Evolutionary conservation across 1,284 basidiomycete species (phyloP).

Genomic region (Inonotus obliquus): DNA sequence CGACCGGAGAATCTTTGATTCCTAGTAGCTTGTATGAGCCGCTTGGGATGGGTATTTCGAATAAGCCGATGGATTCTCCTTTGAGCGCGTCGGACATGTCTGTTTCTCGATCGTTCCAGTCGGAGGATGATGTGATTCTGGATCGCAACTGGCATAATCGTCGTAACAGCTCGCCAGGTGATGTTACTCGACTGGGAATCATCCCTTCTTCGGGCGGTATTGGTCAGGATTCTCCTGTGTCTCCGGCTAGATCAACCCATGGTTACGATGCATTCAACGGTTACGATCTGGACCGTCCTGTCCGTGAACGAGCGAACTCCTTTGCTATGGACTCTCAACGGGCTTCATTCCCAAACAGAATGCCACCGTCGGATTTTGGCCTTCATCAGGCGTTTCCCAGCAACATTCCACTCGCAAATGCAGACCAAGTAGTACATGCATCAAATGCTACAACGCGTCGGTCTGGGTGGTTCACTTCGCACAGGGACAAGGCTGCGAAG

Average conservation of each 20-base stretch:
- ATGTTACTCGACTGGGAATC: conserved; percentile 46
- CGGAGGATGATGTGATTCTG: conserved; percentile 48
- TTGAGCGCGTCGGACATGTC: conserved; percentile 24
- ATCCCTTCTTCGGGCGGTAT: conserved; percentile 1
- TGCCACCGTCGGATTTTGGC: background rate
- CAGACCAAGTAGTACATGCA: background rate
- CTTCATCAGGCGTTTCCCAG: background rate
- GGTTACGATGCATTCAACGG: conserved; percentile 1
- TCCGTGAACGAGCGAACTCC: conserved; percentile 6
- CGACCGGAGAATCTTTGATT: conserved; percentile 48
- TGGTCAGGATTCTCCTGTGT: background rate
- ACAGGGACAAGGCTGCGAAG: conserved; percentile 13
- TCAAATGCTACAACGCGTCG: conserved; percentile 1
- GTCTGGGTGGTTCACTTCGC: conserved; percentile 16
- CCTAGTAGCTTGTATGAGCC: conserved; percentile 55
- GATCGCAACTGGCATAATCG: conserved; percentile 41
- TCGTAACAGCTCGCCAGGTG: conserved; percentile 21
- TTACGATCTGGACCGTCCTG: background rate
- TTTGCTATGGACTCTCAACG: conserved; percentile 15
- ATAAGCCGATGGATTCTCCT: conserved; percentile 13
- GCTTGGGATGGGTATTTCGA: conserved; percentile 34
- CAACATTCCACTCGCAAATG: background rate
- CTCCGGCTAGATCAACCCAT: conserved; percentile 4
- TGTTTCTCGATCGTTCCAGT: conserved; percentile 50
- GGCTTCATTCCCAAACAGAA: conserved; percentile 8